These are phyloP conservation scores for Solanum commersonii DNA, from an alignment of 257 asterid species.

Conservation along the genomic window DNA sequence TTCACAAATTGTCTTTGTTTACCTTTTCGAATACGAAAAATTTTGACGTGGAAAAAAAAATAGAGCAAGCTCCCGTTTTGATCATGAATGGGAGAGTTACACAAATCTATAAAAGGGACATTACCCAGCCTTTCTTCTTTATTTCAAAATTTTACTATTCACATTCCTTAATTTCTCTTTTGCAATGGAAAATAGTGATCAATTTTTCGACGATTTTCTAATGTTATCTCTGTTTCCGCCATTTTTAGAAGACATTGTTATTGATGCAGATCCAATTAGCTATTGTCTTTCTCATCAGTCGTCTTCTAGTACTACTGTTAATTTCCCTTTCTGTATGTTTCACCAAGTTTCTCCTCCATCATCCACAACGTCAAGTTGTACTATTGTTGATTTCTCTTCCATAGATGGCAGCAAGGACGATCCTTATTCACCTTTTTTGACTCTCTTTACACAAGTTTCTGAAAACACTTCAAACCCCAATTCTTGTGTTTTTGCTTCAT, in stretches of 20 bases:
- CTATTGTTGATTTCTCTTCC: background rate
- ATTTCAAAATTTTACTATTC: background rate
- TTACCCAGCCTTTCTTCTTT: background rate
- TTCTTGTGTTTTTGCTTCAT: background rate
- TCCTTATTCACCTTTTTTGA: background rate
- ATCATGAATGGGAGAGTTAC: background rate
- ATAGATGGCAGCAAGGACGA: no score
- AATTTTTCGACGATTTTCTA: background rate
- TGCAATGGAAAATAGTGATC: background rate
- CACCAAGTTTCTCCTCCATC: background rate
- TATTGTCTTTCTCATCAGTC: background rate
- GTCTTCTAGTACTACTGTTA: background rate
- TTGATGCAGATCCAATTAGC: background rate
- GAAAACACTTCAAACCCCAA: background rate
- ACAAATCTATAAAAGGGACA: background rate
- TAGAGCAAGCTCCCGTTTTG: background rate
- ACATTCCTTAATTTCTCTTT: background rate
- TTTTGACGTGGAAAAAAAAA: background rate
- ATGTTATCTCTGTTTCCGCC: background rate
- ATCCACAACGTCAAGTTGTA: background rate
- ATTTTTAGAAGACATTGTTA: background rate
- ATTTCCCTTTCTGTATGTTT: background rate
- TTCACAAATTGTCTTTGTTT: no score
- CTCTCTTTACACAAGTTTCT: background rate
- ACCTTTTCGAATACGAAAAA: no score